These are phyloP conservation scores for Millerozyma acaciae DNA, from an alignment of 805 yeast genomes.

Conservation along the genomic window DNA sequence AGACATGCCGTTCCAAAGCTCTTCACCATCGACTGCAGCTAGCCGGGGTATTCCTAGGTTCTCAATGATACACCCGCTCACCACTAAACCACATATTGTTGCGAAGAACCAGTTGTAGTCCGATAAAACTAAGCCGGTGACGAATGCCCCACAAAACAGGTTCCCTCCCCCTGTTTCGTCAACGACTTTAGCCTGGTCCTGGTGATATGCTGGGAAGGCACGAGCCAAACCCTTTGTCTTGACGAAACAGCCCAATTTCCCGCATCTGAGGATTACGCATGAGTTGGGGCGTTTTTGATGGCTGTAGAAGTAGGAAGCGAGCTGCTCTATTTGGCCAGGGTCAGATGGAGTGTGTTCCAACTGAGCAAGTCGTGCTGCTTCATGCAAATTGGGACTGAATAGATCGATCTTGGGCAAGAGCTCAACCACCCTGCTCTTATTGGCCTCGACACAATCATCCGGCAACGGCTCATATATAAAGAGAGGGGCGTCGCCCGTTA, in stretches of 20 bases:
- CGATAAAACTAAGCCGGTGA: slow-evolving; percentile 54
- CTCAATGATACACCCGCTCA: slow-evolving; percentile 80
- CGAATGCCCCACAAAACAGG: slow-evolving; percentile 40
- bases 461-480: slow-evolving; percentile 89
- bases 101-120: slow-evolving; percentile 47
- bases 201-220: slow-evolving; percentile 77
- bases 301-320: slow-evolving; percentile 36
- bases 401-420: slow-evolving; percentile 49
- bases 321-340: slow-evolving; percentile 33
- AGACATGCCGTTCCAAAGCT: slow-evolving; percentile 58
- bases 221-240: slow-evolving; percentile 21
- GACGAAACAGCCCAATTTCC: slow-evolving; percentile 63
- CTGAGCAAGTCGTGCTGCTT: slow-evolving; percentile 65
- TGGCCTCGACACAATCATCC: slow-evolving; percentile 56
- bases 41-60: slow-evolving; percentile 66
- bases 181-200: slow-evolving; percentile 28
- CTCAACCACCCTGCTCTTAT: slow-evolving; percentile 25
- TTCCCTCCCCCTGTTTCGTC: slow-evolving; percentile 48
- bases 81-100: slow-evolving; percentile 66
- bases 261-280: slow-evolving; percentile 70
- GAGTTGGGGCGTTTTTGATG: slow-evolving; percentile 26
- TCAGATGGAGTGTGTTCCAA: slow-evolving; percentile 39
- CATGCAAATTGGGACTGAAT: slow-evolving; percentile 81
- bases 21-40: slow-evolving; percentile 19
- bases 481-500: slow-evolving; percentile 23